Conservation (phyloP, 78 protist species). For the Mantamonas sphyraenae region DNA sequence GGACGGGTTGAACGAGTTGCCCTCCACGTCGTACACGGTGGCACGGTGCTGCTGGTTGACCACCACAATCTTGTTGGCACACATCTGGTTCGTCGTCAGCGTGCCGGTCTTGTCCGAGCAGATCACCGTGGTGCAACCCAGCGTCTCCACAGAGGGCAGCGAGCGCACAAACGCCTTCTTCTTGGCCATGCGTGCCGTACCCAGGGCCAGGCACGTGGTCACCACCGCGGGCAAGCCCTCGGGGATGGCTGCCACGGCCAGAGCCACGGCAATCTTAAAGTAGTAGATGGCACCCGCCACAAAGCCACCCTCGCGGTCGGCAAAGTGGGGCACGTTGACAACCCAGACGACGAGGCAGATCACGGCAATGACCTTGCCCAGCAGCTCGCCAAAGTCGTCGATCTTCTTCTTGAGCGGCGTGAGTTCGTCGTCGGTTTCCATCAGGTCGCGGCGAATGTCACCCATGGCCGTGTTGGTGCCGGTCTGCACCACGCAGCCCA, state of each 20-base stretch:
- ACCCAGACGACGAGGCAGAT: constrained; percentile 37
- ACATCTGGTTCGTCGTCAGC: constrained; percentile 83
- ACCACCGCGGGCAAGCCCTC: constrained; percentile 93
- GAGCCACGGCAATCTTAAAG: constrained; percentile 71
- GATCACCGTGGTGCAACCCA: constrained; percentile 72
- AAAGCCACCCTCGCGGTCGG: constrained; percentile 32
- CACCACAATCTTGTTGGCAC: background rate
- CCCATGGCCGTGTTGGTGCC: constrained; percentile 55
- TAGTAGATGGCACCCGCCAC: constrained; percentile 31
- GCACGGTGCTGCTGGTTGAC: background rate
- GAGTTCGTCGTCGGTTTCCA: constrained; percentile 18
- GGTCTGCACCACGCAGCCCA: constrained; percentile 40
- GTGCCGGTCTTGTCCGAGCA: constrained; percentile 89
- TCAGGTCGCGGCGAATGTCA: constrained; percentile 13
- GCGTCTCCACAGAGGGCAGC: constrained; percentile 78
- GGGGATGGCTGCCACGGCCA: constrained; percentile 88
- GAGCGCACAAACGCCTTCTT: constrained; percentile 73
- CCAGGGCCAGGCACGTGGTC: constrained; percentile 78
- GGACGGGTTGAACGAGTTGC: background rate
- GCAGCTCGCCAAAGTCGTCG: constrained; percentile 56
- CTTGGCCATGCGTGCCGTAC: constrained; percentile 72
- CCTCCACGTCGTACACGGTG: background rate
- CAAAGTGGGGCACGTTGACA: constrained; percentile 40
- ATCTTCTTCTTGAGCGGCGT: constrained; percentile 64
- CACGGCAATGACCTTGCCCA: constrained; percentile 43